phyloP scores from a whole-genome alignment of 2,329 filamentous ascomycete genomes.

The Pseudocercospora fijiensis region DNA sequence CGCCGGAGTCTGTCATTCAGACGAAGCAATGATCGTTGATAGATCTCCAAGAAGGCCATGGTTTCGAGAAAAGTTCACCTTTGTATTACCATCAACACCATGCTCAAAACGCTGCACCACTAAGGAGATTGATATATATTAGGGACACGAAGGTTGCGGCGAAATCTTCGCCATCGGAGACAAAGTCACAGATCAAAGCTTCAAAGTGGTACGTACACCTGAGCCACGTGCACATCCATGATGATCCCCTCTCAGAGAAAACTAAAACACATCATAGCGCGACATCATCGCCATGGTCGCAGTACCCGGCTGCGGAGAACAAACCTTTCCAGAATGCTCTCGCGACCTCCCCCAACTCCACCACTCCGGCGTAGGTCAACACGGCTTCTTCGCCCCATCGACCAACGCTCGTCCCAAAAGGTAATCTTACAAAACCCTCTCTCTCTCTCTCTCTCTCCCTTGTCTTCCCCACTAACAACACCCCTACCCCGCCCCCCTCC shows the following conservation, averaged over 20 bases:
- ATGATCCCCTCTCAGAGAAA: too few species aligned
- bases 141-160: slow-evolving; percentile 29
- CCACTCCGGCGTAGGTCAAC: slow-evolving; percentile 48
- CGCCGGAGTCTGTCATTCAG: slow-evolving; percentile 40
- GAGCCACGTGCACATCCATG: too few species aligned
- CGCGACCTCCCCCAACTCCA: slow-evolving; percentile 43
- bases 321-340: slow-evolving; percentile 43
- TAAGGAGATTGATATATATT: slow-evolving; percentile 7
- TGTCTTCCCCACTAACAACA: neutral
- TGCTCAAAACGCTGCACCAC: neutral
- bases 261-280: slow-evolving; percentile 24
- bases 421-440: neutral
- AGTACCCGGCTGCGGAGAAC: slow-evolving; percentile 38
- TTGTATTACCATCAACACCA: slow-evolving; percentile 12
- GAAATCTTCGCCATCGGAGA: slow-evolving; percentile 24
- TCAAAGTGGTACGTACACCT: slow-evolving; percentile 11
- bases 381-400: slow-evolving; percentile 46
- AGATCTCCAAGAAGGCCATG: slow-evolving; percentile 29
- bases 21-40: slow-evolving; percentile 37
- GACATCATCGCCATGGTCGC: slow-evolving; percentile 38
- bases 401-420: slow-evolving; percentile 25
- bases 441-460: too few species aligned
- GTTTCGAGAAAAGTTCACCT: slow-evolving; percentile 35
- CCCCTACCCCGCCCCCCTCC: slow-evolving; percentile 27
- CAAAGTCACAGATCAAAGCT: slow-evolving; percentile 10